These are phyloP conservation scores for Medicago arabica DNA, from an alignment of 306 rosid species.

Conservation along the genomic window DNA sequence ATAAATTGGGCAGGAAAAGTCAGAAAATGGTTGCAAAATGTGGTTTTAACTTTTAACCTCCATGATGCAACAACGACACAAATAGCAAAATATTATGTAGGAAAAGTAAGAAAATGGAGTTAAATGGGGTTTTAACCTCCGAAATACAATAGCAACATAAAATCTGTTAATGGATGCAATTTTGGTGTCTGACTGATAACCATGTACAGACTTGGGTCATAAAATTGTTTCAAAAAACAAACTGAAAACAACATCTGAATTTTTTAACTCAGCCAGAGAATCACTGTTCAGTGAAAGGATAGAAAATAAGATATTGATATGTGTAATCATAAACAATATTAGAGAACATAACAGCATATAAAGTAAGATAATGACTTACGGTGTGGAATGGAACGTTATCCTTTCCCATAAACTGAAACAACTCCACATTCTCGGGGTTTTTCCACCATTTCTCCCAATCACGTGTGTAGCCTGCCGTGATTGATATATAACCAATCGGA, in stretches of 20 bases:
- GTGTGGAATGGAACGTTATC: conserved; percentile 99
- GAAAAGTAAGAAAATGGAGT: neutral
- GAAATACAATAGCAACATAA: neutral
- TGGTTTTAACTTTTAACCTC: neutral
- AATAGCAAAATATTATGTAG: neutral
- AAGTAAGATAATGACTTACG: conserved; percentile 56
- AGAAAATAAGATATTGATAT: conserved; percentile 19
- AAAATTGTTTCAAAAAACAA: conserved; percentile 1
- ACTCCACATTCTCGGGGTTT: conserved; percentile 88
- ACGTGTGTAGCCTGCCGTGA: conserved; percentile 85
- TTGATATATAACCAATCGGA: conserved; percentile 93
- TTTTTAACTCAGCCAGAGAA: conserved; percentile 23
- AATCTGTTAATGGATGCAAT: neutral
- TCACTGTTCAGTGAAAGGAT: conserved; percentile 14
- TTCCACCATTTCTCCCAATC: conserved; percentile 99
- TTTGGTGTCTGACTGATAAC: neutral
- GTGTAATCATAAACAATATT: conserved; percentile 21
- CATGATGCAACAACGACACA: neutral
- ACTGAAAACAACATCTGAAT: neutral
- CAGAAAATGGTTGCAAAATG: neutral
- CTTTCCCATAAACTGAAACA: conserved; percentile 98
- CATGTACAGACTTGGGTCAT: neutral
- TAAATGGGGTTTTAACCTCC: too few species aligned
- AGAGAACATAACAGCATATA: conserved; percentile 14
- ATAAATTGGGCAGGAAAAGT: neutral